A percentile compares a stretch with the other conserved stretches of the same genome.
These are phyloP conservation scores for Penicillium steckii DNA, from an alignment of 495 filamentous ascomycete genomes.

Conservation along the genomic window DNA sequence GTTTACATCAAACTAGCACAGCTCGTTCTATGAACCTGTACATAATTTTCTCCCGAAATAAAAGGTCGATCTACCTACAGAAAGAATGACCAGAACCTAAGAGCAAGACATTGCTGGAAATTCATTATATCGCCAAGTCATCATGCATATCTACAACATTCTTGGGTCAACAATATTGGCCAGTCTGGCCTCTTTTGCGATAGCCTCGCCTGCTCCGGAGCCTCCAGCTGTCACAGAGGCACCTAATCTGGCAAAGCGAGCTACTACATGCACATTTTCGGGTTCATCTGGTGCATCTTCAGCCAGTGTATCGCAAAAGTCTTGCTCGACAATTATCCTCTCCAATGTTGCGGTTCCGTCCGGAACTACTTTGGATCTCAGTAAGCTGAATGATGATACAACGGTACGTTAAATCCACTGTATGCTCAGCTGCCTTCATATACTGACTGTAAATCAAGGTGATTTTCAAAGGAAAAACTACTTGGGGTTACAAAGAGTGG, in stretches of 20 bases:
- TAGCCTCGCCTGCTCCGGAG: slow-evolving; percentile 20
- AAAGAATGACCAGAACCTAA: neutral
- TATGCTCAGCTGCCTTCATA: neutral
- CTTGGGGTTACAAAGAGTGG: slow-evolving; percentile 57
- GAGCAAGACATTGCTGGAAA: neutral
- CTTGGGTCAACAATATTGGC: neutral
- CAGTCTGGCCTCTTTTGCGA: slow-evolving; percentile 9
- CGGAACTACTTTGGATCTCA: slow-evolving; percentile 51
- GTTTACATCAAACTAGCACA: neutral
- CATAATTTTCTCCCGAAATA: neutral
- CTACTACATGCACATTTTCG: slow-evolving; percentile 20
- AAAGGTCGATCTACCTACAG: neutral
- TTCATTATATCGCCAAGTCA: neutral
- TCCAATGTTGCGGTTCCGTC: slow-evolving; percentile 50
- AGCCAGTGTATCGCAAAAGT: slow-evolving; percentile 42
- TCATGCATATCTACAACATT: neutral
- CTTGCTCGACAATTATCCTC: slow-evolving; percentile 52
- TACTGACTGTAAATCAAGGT: slow-evolving; percentile 29
- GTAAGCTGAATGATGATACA: slow-evolving; percentile 43
- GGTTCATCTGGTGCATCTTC: slow-evolving; percentile 25
- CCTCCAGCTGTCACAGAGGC: slow-evolving; percentile 25
- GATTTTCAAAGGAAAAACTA: slow-evolving; percentile 51
- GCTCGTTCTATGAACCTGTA: neutral
- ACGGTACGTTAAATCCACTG: slow-evolving; percentile 25
- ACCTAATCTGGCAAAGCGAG: slow-evolving; percentile 20